These are phyloP conservation scores for Globisporangium takayamanum DNA, from an alignment of 352 stramenopile species.

Conservation along the genomic window DNA sequence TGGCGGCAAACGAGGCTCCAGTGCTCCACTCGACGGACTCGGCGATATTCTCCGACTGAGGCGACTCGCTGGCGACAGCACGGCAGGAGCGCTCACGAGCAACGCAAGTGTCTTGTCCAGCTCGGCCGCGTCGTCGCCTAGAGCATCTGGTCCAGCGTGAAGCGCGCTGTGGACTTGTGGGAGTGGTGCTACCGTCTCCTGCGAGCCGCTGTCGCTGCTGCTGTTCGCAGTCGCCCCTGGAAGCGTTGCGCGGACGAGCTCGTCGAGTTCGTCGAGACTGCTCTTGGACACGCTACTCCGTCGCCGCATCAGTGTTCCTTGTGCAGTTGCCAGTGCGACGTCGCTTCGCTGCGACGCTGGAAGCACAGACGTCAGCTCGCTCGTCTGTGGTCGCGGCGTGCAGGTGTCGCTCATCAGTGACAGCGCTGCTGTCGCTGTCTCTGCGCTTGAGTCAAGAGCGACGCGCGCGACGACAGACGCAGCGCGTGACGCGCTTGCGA, in stretches of 20 bases:
- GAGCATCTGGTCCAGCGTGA: too few relatives aligned
- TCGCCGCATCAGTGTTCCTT: neutral
- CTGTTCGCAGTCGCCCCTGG: neutral
- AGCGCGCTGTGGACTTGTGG: neutral
- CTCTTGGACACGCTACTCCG: slow-evolving; percentile 4
- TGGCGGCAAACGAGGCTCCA: slow-evolving; percentile 2
- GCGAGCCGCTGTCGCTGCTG: neutral
- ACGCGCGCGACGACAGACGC: too few relatives aligned
- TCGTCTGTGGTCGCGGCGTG: too few relatives aligned
- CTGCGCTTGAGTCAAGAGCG: neutral
- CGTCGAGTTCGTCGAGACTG: neutral
- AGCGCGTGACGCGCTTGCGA: neutral
- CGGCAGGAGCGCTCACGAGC: too few relatives aligned
- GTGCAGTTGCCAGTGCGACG: neutral
- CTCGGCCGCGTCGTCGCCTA: too few relatives aligned
- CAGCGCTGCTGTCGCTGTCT: neutral
- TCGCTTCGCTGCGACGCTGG: too few relatives aligned
- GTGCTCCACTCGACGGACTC: neutral
- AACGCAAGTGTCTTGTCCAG: too few relatives aligned
- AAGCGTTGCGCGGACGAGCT: neutral
- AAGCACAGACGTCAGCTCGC: too few relatives aligned
- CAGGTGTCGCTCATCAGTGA: neutral
- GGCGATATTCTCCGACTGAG: neutral
- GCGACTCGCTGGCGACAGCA: neutral
- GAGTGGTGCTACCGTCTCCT: neutral